phyloP scores from a whole-genome alignment of 257 asterid species.

The Linderniella brevidens region DNA sequence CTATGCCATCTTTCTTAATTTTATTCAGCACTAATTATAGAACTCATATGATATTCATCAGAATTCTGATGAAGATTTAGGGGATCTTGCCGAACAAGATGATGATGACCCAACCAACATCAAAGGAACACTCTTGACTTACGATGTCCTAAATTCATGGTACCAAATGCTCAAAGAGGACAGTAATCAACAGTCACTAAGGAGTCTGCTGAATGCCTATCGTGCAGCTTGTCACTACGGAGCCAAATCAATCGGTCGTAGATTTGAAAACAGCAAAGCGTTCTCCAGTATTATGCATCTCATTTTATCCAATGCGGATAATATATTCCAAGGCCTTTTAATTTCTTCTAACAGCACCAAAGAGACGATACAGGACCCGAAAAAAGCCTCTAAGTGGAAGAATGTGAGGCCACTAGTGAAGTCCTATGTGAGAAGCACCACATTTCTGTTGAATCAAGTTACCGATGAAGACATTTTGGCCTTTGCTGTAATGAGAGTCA shows the following conservation, averaged over 20 bases:
- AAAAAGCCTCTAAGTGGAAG: conserved; percentile 36
- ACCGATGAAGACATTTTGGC: conserved; percentile 61
- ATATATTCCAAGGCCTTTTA: conserved; percentile 38
- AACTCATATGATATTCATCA: conserved; percentile 14
- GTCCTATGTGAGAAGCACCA: conserved; percentile 69
- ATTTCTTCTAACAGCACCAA: conserved; percentile 35
- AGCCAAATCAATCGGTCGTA: conserved; percentile 42
- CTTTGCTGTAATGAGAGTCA: conserved; percentile 47
- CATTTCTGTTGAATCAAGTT: conserved; percentile 66
- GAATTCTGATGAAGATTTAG: conserved; percentile 65
- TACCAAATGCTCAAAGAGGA: conserved; percentile 42
- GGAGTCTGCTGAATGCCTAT: conserved; percentile 70
- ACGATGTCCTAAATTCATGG: conserved; percentile 37
- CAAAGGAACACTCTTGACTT: conserved; percentile 32
- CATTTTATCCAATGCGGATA: conserved; percentile 57
- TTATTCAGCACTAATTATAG: conserved; percentile 5
- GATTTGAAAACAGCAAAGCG: conserved; percentile 45
- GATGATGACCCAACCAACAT: conserved; percentile 23
- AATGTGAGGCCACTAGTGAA: conserved; percentile 46
- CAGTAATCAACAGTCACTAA: conserved; percentile 31
- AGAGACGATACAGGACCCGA: conserved; percentile 34
- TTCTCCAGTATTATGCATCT: conserved; percentile 44
- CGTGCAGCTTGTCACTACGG: conserved; percentile 90
- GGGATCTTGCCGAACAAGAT: conserved; percentile 26
- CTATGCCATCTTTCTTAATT: not conserved